Conservation (phyloP, 177 flowering plant species). For the Vitis hybrid region DNA sequence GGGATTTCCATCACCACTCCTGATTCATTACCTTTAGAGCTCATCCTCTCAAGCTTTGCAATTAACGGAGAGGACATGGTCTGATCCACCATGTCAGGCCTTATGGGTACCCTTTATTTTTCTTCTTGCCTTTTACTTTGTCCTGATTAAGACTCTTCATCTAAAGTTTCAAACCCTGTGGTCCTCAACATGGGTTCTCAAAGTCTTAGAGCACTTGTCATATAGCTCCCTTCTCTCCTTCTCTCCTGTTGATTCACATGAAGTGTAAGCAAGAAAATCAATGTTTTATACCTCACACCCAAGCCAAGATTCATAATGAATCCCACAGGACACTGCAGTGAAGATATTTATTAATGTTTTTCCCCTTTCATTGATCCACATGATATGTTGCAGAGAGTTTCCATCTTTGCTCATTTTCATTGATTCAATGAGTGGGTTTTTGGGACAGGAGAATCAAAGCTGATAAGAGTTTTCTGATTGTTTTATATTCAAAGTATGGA, state of each 20-base stretch:
- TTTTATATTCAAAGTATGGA: too few species aligned
- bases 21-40: too few species aligned
- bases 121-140: constrained; percentile 7
- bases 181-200: constrained; percentile 1
- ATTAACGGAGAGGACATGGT: background rate
- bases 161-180: constrained; percentile 1
- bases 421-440: too few species aligned
- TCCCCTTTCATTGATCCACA: too few species aligned
- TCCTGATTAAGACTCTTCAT: constrained; percentile 12
- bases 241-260: background rate
- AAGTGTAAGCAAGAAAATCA: background rate
- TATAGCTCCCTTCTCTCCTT: background rate
- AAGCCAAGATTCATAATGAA: too few species aligned
- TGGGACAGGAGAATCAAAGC: too few species aligned
- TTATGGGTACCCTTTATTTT: background rate
- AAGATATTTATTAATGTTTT: too few species aligned
- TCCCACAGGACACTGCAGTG: too few species aligned
- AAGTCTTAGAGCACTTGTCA: background rate
- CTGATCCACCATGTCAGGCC: constrained; percentile 9
- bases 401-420: too few species aligned
- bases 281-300: background rate
- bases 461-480: too few species aligned
- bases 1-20: background rate
- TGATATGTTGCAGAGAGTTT: too few species aligned
- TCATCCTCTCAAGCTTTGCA: background rate